Percentiles rank a stretch among this genome's conserved stretches.
phyloP scores from a whole-genome alignment of 345 rosid species.

The Odontarrhena argentea region DNA sequence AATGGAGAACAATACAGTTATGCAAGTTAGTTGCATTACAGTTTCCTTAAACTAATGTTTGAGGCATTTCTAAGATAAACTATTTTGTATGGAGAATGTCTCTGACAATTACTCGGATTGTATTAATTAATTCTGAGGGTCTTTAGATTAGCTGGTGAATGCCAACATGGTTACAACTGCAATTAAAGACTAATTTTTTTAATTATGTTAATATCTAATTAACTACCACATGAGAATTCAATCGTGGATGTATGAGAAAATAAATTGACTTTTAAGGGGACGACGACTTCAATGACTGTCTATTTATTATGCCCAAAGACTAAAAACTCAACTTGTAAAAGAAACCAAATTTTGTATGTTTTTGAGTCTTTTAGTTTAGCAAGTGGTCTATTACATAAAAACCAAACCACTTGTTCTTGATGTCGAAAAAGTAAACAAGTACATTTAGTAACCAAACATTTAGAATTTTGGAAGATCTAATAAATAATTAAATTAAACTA shows the following conservation, averaged over 20 bases:
- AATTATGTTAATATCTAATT: conserved; percentile 5
- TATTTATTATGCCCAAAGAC: neutral
- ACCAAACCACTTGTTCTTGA: conserved; percentile 12
- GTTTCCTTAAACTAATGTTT: neutral
- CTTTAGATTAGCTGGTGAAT: conserved; percentile 23
- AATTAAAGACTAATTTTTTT: conserved; percentile 11
- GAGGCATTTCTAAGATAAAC: neutral
- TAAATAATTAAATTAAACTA: too few species aligned
- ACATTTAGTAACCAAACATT: neutral
- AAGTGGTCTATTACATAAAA: neutral
- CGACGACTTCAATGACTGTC: conserved; percentile 33
- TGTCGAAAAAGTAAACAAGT: neutral
- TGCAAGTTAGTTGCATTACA: neutral
- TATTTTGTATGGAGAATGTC: neutral
- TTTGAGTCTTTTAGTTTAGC: conserved; percentile 11
- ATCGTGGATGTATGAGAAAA: conserved; percentile 12
- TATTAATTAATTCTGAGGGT: conserved; percentile 14
- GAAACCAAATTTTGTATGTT: conserved; percentile 18
- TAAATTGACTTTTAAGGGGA: conserved; percentile 16
- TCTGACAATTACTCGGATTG: neutral
- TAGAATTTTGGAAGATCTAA: too few species aligned
- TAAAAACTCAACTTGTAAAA: conserved; percentile 14
- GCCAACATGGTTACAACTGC: conserved; percentile 35
- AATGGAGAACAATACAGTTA: neutral
- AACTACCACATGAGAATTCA: conserved; percentile 1